phyloP scores from a whole-genome alignment of 73 alveolate genomes.

The Paramecium pentaurelia region DNA sequence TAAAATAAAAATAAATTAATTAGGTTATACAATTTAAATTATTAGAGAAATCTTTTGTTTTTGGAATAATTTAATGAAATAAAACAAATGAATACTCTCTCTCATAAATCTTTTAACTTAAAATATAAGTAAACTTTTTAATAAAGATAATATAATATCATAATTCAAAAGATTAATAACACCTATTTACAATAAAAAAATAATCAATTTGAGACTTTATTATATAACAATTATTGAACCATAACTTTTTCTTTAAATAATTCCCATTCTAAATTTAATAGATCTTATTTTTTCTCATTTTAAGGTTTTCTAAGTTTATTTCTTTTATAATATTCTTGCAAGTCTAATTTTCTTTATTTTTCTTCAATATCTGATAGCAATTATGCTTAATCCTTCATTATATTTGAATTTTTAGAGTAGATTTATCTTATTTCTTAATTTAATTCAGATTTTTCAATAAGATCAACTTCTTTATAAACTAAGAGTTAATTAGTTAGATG shows the following conservation, averaged over 20 bases:
- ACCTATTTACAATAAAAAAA: too few relatives aligned
- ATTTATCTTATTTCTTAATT: neutral
- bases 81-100: too few relatives aligned
- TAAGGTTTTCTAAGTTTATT: slow-evolving; percentile 24
- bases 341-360: neutral
- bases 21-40: too few relatives aligned
- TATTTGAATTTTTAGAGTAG: neutral
- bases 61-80: too few relatives aligned
- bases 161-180: too few relatives aligned
- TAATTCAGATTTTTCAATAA: neutral
- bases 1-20: too few relatives aligned
- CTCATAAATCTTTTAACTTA: too few relatives aligned
- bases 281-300: slow-evolving; percentile 25
- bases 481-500: neutral
- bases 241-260: neutral
- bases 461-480: neutral
- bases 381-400: neutral
- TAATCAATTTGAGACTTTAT: neutral
- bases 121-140: too few relatives aligned
- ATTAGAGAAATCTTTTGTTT: too few relatives aligned
- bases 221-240: neutral
- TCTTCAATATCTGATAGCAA: neutral
- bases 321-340: neutral
- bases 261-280: neutral
- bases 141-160: too few relatives aligned